Evolutionary conservation across 1,284 basidiomycete genomes (phyloP).

Genomic region (Moesziomyces sp.): DNA sequence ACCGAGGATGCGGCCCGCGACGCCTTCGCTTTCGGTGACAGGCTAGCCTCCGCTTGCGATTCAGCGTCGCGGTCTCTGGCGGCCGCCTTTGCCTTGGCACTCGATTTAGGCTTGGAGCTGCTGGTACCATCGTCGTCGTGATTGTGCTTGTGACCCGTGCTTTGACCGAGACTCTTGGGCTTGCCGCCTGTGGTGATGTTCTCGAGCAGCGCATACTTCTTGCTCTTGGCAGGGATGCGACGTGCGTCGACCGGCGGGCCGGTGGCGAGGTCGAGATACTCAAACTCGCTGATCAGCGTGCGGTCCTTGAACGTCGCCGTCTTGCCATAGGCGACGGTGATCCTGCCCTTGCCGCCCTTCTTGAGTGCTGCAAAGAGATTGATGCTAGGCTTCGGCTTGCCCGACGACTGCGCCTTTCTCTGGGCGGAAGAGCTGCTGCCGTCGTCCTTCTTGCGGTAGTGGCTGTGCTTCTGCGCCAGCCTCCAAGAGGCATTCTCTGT

Average conservation of each 20-base stretch:
- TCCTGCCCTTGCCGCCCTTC: constrained; percentile 70
- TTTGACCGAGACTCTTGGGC: constrained; percentile 58
- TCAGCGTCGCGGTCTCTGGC: constrained; percentile 24
- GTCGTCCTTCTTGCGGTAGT: constrained; percentile 46
- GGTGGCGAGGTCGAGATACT: constrained; percentile 70
- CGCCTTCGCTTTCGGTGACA: constrained; percentile 15
- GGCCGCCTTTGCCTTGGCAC: constrained; percentile 18
- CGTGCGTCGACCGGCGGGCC: constrained; percentile 69
- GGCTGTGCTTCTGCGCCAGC: constrained; percentile 59
- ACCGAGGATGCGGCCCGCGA: constrained; percentile 11
- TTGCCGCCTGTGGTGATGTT: constrained; percentile 69
- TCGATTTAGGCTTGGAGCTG: constrained; percentile 18
- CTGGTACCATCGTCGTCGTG: constrained; percentile 24
- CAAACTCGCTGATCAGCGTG: constrained; percentile 68
- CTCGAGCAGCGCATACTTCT: constrained; percentile 68
- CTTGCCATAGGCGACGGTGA: constrained; percentile 69
- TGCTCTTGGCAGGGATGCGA: constrained; percentile 67
- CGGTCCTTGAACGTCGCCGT: constrained; percentile 71
- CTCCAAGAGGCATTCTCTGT: constrained; percentile 61
- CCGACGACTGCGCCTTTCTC: constrained; percentile 21
- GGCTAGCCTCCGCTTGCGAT: constrained; percentile 12
- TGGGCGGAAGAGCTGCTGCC: constrained; percentile 27
- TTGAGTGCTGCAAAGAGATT: constrained; percentile 69
- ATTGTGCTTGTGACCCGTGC: constrained; percentile 55
- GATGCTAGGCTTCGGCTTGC: constrained; percentile 48